Evolutionary conservation across 371 early-diverging fungal genomes (phyloP).

Genomic region (Umbelopsis sp.): DNA sequence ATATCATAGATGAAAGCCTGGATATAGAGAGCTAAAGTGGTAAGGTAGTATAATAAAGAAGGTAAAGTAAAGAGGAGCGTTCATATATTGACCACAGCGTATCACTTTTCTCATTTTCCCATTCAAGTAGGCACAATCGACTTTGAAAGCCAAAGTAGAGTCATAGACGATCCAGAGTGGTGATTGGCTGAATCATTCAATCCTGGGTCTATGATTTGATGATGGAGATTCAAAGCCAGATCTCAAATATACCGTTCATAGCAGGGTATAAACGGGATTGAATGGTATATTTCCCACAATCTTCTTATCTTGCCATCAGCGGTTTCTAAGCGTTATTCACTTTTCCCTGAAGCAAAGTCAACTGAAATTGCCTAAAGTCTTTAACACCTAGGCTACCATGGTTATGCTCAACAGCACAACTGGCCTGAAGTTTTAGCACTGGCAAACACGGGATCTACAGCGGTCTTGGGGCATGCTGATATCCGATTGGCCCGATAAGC

Average conservation of each 20-base stretch:
- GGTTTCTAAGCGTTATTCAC: background rate
- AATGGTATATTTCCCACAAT: conserved; percentile 17
- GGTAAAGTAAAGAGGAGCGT: background rate
- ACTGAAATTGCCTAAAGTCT: conserved; percentile 9
- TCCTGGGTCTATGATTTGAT: conserved; percentile 10
- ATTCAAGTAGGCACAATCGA: background rate
- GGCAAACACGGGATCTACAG: conserved; percentile 14
- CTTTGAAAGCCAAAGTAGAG: background rate
- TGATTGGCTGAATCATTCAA: conserved; percentile 3
- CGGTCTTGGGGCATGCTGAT: background rate
- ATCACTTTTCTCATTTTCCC: background rate
- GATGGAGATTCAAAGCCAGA: background rate
- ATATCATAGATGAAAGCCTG: background rate
- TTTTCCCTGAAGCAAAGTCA: background rate
- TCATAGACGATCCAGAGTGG: background rate
- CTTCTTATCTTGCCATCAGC: conserved; percentile 15
- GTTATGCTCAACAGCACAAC: conserved; percentile 9
- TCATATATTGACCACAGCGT: background rate
- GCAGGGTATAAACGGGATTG: conserved; percentile 12
- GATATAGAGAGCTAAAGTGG: background rate
- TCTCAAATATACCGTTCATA: conserved; percentile 6
- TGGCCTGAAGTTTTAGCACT: background rate
- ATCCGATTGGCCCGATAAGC: conserved; percentile 19
- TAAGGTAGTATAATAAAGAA: too few relatives aligned
- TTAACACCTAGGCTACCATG: background rate